Percentiles rank a stretch among this genome's conserved stretches.
Evolutionary conservation across 116 monocot species (phyloP).

Genomic region (Posidonia oceanica): DNA sequence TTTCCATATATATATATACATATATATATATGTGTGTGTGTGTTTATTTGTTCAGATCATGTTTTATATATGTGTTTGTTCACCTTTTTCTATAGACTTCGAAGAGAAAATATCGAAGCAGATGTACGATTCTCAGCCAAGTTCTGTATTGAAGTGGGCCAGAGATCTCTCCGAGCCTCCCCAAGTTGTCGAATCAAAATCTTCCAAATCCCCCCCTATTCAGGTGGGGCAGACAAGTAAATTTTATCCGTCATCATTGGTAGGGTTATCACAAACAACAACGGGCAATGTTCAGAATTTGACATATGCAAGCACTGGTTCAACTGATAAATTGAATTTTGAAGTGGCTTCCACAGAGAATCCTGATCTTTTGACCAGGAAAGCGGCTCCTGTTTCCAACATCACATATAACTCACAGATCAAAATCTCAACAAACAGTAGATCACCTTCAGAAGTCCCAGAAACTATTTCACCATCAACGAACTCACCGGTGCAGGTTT

Average conservation of each 20-base stretch:
- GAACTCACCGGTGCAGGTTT: slow-evolving; percentile 6
- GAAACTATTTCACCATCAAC: background rate
- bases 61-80: background rate
- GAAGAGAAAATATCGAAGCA: slow-evolving; percentile 21
- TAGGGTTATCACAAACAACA: slow-evolving; percentile 13
- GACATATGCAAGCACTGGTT: slow-evolving; percentile 12
- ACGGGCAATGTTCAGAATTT: slow-evolving; percentile 12
- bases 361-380: background rate
- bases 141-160: slow-evolving; percentile 39
- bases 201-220: background rate
- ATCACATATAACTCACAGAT: slow-evolving; percentile 9
- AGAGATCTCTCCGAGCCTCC: slow-evolving; percentile 31
- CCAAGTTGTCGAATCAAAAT: slow-evolving; percentile 16
- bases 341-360: background rate
- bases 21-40: too few relatives aligned
- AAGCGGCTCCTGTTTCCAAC: slow-evolving; percentile 6
- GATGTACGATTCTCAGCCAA: slow-evolving; percentile 22
- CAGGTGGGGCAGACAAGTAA: slow-evolving; percentile 3
- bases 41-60: background rate
- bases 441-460: slow-evolving; percentile 9
- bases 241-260: slow-evolving; percentile 11
- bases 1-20: too few relatives aligned
- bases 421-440: slow-evolving; percentile 4
- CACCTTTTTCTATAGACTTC: slow-evolving; percentile 11
- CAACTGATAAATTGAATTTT: slow-evolving; percentile 12